Evolutionary conservation across 495 filamentous ascomycete species (phyloP).

Genomic region (Penicillium angulare): DNA sequence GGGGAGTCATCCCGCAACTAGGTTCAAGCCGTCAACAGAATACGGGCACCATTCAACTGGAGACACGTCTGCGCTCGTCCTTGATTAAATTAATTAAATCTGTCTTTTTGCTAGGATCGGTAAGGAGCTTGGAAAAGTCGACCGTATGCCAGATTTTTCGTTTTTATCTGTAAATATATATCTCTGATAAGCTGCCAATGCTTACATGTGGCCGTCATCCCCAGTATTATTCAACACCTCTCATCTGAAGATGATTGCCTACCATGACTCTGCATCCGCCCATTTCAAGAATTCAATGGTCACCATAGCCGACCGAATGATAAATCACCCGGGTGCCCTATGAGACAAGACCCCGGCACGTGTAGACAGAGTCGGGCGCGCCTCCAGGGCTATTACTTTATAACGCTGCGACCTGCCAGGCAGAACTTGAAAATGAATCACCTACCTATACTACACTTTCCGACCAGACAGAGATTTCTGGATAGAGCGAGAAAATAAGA

Average conservation of each 20-base stretch:
- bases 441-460: too few species aligned
- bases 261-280: too few species aligned
- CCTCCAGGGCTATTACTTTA: constrained; percentile 10
- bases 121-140: too few species aligned
- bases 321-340: constrained; percentile 16
- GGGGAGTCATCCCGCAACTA: neutral
- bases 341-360: constrained; percentile 7
- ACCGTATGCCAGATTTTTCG: too few species aligned
- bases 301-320: constrained; percentile 9
- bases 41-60: neutral
- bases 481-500: too few species aligned
- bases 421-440: neutral
- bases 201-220: too few species aligned
- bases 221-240: too few species aligned
- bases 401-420: constrained; percentile 13
- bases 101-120: too few species aligned
- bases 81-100: too few species aligned
- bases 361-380: constrained; percentile 1
- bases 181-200: too few species aligned
- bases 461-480: too few species aligned
- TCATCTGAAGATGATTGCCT: neutral
- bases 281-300: constrained; percentile 4
- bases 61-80: neutral
- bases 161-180: too few species aligned
- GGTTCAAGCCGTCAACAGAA: neutral